Base-by-base conservation (phyloP, 2,329 filamentous ascomycete species). In the Monosporascus sp. region DNA sequence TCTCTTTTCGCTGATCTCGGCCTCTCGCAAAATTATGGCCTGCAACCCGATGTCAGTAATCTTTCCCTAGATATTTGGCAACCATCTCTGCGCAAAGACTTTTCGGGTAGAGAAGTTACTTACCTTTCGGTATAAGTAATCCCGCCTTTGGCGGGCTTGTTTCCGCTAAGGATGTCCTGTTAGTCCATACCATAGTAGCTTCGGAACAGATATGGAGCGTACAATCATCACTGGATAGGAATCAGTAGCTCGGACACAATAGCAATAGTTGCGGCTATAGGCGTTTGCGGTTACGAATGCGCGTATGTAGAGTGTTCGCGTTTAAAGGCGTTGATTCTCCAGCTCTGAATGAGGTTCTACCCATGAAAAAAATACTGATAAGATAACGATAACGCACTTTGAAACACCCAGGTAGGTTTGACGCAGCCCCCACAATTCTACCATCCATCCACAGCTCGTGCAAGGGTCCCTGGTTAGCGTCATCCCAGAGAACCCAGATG, bases 1-100 rank as follows among this genome's bases (percentile, higher is more conserved):
- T 64, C 93, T 81, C 71, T 96, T 96, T 70, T 96, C 90, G 53
- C 88, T 89, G 60, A 95, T 95, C 66, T 96, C 93, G 57, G 93
- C 93, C 74, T 97, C 91, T 62, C 88, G 86, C 44, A 97, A 82
- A 22, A 91, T 86, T 54, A 97, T 80, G 38, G 94, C 93, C 66
- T 51, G 20, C n/a, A 28, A 6, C 18, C 40, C 5, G 5, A 20
- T 3, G 18, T 43, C 22, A 43, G 9, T 43, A 6, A 20, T 15
- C 8, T 24, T 4, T 14, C 14, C 17, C 4, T 3, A n/a, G 5
- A 15, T 17, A 28, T 28, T 3, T 7, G 24, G 14, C 24, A 14
- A 17, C 1, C n/a, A 26, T 24, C 22, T 15, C 14, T 20, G 41
- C n/a, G 3, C 22, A 4, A 18, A 14, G n/a, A 11, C 31, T 14